Evolutionary conservation across 768 basidiomycete genomes (phyloP).

Genomic region (Suillus discolor): DNA sequence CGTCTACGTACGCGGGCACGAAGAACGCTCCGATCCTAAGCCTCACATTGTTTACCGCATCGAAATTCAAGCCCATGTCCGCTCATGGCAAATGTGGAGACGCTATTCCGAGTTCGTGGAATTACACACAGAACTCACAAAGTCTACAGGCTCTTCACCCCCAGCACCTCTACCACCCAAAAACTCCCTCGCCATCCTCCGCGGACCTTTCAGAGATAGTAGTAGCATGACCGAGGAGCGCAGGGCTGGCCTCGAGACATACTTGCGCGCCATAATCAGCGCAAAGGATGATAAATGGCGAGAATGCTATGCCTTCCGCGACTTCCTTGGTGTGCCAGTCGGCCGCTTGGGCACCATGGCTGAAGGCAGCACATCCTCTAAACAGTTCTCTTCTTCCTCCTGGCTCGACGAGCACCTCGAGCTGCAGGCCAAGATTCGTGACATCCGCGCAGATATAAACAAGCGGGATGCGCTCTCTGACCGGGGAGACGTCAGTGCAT

Average conservation of each 20-base stretch:
- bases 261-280: constrained; percentile 84
- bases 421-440: constrained; percentile 74
- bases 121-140: constrained; percentile 78
- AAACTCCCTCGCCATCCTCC: constrained; percentile 70
- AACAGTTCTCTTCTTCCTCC: constrained; percentile 69
- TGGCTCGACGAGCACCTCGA: constrained; percentile 92
- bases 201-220: constrained; percentile 51
- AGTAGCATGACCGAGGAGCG: constrained; percentile 76
- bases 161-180: constrained; percentile 86
- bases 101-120: constrained; percentile 95
- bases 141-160: constrained; percentile 78
- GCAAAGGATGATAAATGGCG: constrained; percentile 85
- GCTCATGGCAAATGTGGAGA: constrained; percentile 92
- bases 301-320: constrained; percentile 73
- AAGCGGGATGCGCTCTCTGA: constrained; percentile 84
- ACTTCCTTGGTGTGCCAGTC: constrained; percentile 85
- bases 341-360: constrained; percentile 47
- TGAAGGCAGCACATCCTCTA: constrained; percentile 32
- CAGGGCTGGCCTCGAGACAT: constrained; percentile 73
- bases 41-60: constrained; percentile 83
- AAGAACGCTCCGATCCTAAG: constrained; percentile 70
- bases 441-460: constrained; percentile 84
- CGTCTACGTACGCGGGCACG: constrained; percentile 67
- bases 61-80: constrained; percentile 83
- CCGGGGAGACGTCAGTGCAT: constrained; percentile 68